A percentile compares a stretch with the other conserved stretches of the same genome.
Conservation (phyloP, 2,329 filamentous ascomycete genomes). For the Mycocentrospora acerina region DNA sequence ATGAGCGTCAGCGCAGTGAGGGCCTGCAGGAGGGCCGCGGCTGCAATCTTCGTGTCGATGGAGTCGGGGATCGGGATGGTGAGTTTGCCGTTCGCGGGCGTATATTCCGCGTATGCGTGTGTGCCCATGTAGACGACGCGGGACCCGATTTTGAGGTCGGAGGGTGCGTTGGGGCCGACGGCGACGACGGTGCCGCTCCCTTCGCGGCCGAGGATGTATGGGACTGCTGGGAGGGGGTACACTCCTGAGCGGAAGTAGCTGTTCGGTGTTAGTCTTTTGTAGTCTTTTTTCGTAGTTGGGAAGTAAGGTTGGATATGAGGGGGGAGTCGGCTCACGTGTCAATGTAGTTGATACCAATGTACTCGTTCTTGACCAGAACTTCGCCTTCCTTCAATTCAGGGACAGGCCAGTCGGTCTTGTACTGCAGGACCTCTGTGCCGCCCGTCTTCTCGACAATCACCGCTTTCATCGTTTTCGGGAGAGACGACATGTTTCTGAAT, state of each 20-base stretch:
- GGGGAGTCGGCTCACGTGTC: conserved; percentile 64
- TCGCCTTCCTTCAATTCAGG: conserved; percentile 69
- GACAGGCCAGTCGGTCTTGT: conserved; percentile 70
- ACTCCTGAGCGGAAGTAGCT: conserved; percentile 84
- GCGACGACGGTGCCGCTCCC: conserved; percentile 70
- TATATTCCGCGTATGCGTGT: conserved; percentile 62
- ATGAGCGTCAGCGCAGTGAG: conserved; percentile 80
- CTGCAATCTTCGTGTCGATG: conserved; percentile 63
- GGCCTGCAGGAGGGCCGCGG: conserved; percentile 75
- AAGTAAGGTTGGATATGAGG: background rate
- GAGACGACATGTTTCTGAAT: conserved; percentile 45
- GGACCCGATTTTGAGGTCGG: conserved; percentile 65
- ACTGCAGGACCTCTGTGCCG: conserved; percentile 69
- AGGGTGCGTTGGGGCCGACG: conserved; percentile 54
- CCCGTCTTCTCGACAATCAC: conserved; percentile 72
- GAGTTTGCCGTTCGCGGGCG: conserved; percentile 54
- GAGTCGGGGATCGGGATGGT: conserved; percentile 65
- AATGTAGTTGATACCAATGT: conserved; percentile 83
- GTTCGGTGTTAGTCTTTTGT: background rate
- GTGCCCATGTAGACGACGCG: conserved; percentile 69
- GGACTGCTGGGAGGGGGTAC: conserved; percentile 68
- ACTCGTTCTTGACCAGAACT: conserved; percentile 78
- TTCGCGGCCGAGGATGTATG: conserved; percentile 78
- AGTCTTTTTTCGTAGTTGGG: background rate
- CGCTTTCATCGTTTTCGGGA: conserved; percentile 71